phyloP scores from a whole-genome alignment of 768 basidiomycete genomes.

The Auricularia sp. region DNA sequence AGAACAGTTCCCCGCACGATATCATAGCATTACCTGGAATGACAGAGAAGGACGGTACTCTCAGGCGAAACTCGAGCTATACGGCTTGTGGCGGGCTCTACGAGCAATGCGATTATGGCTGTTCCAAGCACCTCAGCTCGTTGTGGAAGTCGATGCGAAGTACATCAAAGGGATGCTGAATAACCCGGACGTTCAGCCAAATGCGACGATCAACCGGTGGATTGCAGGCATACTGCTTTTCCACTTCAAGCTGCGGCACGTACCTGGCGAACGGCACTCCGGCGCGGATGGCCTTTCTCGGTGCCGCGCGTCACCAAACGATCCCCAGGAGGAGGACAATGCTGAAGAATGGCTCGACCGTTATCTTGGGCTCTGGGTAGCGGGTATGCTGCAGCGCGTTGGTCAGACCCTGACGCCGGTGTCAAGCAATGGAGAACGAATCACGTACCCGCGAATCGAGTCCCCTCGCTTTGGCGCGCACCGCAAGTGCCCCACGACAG shows the following conservation, averaged over 20 bases:
- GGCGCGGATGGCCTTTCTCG: conserved; percentile 11
- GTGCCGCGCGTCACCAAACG: conserved; percentile 10
- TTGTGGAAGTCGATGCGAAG: conserved; percentile 8
- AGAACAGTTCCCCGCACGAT: conserved; percentile 16
- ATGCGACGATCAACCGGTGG: conserved; percentile 8
- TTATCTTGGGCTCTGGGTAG: neutral
- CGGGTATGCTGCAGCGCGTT: neutral
- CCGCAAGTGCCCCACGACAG: neutral
- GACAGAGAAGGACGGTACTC: conserved; percentile 24
- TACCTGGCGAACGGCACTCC: conserved; percentile 5
- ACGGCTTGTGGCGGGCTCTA: conserved; percentile 26
- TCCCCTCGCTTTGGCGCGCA: no score
- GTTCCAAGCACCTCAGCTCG: conserved; percentile 14
- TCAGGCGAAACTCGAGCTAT: conserved; percentile 33
- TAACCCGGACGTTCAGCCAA: conserved; percentile 9
- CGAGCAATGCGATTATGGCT: conserved; percentile 20
- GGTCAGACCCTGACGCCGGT: neutral
- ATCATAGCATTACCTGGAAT: conserved; percentile 26
- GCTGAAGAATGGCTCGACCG: conserved; percentile 7
- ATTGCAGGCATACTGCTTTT: conserved; percentile 4
- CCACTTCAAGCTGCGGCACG: conserved; percentile 4
- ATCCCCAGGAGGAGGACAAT: conserved; percentile 8
- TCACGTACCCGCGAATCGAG: no score
- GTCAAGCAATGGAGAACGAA: neutral
- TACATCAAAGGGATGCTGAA: conserved; percentile 9